Evolutionary conservation across 306 rosid genomes (phyloP), one percentile per base, ranked within the genome.

Genomic region (cucumber (Cucumis sativus)): DNA sequence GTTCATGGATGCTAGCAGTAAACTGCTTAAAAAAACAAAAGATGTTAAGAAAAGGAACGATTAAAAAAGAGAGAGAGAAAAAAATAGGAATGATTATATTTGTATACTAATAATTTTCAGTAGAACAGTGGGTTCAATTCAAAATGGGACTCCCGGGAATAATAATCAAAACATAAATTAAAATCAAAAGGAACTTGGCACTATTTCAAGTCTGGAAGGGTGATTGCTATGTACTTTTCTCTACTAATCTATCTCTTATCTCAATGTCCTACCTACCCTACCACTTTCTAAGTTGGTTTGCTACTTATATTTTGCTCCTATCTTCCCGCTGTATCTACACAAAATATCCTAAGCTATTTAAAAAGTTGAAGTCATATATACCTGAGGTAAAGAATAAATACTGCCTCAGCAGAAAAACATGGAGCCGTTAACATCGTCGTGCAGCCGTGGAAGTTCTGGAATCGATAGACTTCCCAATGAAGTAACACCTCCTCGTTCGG

Each of bases 401-500:
- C 45, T 54, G 41, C 70, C 74, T 95, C 88, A 92, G 66, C 96
- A 95, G 81, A 92, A 92, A 88, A 95, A 95, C 97, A 95, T 95
- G 73, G 89, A 82, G 45, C 83, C 76, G 78, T 56, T 54, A 35
- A 92, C 91, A 4, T 84, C 81, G 64, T 52, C 52, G 58, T 86
- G 86, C 87, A 92, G 76, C 86, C 79, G 83, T 21, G 98, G 97
- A 75, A 90, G 96, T 82, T 89, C 96, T 7, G 88, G 89, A 14
- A 92, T 65, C 18, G 85, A 89, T 56, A 75, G 57, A 71, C 77
- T 77, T 58, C 83, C 88, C 15, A 68, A 79, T 5, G 85, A 72
- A 14, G 81, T 51, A 25, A 56, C 10, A 58, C 77, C 75, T 56
- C 64, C 79, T 5, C 78, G 80, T 55, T 77, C 87, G 1, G 88